Evolutionary conservation across 805 yeast genomes (phyloP), one percentile per base, ranked within the genome.

Genomic region (Candida methanosorbosa): DNA sequence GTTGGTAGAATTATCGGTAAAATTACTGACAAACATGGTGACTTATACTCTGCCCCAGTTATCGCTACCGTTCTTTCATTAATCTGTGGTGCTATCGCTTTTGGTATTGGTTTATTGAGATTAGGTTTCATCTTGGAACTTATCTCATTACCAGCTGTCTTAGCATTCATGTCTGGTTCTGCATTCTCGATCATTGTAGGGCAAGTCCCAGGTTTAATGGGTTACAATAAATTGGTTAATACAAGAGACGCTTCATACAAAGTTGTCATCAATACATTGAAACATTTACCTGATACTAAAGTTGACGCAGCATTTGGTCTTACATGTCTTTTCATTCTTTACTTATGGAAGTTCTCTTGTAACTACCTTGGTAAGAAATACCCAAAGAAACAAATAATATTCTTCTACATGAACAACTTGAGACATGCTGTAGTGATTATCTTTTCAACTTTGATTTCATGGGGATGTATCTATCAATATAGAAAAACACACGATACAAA

Each of bases 101-200:
- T 81, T 11, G 96, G 86, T 36, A 60, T 87, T 39, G 97, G 97
- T 43, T 35, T 88, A 7, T 59, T 86, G 42, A 70, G 97, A 49
- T 64, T 88, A 18, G 97, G 97, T 0, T 88, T 88, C 61, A 66
- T 88, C 34, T 75, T 88, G 29, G 97, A 88, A 57, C 76, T 82
- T 53, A 86, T 88, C 49, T 85, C 96, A 3, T 67, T 80, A 50
- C 95, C 95, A 30, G 94, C 95, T 1, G 95, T 88, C 28, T 68
- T 86, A 60, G 97, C 97, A 0, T 88, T 87, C 64, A 88, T 88
- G 90, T 72, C 90, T 23, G 97, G 97, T 34, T 87, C 96, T 4
- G 95, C 97, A 2, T 71, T 88, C 49, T 78, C 68, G 49, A 88
- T 88, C 52, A 66, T 81, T 24, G 58, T 67, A 40, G 97, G 97